Conservation (phyloP, 2,329 filamentous ascomycete species). For the Fusarium nelsonii region DNA sequence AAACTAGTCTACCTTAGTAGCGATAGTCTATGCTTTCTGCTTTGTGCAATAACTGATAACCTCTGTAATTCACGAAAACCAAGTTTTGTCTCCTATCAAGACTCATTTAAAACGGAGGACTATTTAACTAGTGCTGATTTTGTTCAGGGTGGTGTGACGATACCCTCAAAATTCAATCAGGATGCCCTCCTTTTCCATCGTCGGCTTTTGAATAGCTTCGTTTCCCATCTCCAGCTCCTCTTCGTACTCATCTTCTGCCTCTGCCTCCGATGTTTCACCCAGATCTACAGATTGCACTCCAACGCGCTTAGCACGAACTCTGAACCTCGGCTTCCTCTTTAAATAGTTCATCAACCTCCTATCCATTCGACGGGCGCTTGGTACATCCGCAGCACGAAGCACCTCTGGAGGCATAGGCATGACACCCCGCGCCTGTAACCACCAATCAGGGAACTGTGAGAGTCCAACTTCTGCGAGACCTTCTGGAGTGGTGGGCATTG, state of each 20-base stretch:
- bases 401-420: constrained; percentile 27
- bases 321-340: constrained; percentile 24
- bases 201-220: background rate
- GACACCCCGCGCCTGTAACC: constrained; percentile 41
- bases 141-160: background rate
- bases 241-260: constrained; percentile 9
- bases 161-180: constrained; percentile 27
- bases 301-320: background rate
- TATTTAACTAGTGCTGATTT: background rate
- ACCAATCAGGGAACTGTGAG: constrained; percentile 59
- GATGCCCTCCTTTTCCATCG: constrained; percentile 14
- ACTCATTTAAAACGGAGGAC: background rate
- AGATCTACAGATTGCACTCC: background rate
- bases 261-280: background rate
- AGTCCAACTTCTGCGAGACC: constrained; percentile 60
- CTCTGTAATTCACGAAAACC: background rate
- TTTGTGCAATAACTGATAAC: background rate
- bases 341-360: constrained; percentile 1
- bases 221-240: background rate
- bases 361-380: constrained; percentile 6
- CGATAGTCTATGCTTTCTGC: background rate
- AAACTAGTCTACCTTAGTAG: background rate
- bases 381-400: constrained; percentile 6
- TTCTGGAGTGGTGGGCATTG: constrained; percentile 59
- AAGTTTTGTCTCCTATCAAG: background rate